A percentile compares a stretch with the other conserved stretches of the same genome.
Evolutionary conservation across 257 asterid species (phyloP).

Genomic region (Marsdenia floribunda): DNA sequence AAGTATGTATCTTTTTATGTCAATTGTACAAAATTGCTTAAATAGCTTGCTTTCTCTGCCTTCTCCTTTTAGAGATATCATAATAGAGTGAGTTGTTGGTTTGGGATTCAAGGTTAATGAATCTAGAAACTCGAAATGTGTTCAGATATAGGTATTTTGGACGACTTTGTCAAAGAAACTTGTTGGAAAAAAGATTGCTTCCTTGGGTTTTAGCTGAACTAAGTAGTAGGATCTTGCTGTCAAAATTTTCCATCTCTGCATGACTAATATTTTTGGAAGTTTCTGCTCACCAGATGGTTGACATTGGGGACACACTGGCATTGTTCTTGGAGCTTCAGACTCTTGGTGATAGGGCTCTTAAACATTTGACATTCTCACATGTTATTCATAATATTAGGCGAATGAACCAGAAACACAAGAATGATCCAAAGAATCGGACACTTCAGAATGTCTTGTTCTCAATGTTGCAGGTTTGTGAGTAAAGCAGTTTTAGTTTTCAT

Average conservation of each 20-base stretch:
- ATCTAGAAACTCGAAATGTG: not conserved
- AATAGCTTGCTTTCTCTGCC: not conserved
- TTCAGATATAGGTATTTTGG: not conserved
- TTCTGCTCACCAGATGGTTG: constrained; percentile 41
- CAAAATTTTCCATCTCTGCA: not conserved
- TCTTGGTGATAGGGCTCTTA: constrained; percentile 59
- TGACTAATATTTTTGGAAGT: not conserved
- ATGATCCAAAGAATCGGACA: constrained; percentile 63
- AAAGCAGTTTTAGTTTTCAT: constrained; percentile 8
- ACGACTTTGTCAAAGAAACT: not conserved
- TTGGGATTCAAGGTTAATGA: no score
- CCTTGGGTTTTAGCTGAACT: not conserved
- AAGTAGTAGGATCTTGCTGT: not conserved
- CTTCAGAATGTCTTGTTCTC: constrained; percentile 71
- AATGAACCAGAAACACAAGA: constrained; percentile 91
- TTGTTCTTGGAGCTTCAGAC: constrained; percentile 93
- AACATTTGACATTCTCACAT: constrained; percentile 65
- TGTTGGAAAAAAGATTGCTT: not conserved
- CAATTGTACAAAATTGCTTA: not conserved
- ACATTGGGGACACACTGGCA: constrained; percentile 53
- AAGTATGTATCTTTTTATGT: not conserved
- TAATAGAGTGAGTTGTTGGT: not conserved
- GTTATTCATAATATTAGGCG: constrained; percentile 57
- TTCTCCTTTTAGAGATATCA: not conserved
- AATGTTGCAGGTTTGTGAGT: constrained; percentile 69